Conservation (phyloP, 306 rosid species). For the Clitoria ternatea region DNA sequence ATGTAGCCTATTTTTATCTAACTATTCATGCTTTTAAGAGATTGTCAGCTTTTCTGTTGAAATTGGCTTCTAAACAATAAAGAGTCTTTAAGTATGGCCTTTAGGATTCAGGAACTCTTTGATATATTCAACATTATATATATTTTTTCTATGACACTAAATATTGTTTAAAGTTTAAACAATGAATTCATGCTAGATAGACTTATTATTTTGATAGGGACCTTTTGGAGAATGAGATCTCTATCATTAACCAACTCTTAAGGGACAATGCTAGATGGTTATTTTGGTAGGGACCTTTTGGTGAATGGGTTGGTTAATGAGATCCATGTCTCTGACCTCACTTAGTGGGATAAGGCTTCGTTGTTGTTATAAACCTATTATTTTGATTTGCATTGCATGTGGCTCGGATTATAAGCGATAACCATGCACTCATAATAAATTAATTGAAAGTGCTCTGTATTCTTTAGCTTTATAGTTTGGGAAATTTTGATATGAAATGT, state of each 20-base stretch:
- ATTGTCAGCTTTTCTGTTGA: not conserved
- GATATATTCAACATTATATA: not conserved
- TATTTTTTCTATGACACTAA: no score
- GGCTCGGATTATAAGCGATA: not conserved
- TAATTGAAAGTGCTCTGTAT: not conserved
- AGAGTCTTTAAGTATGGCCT: slow-evolving; percentile 4
- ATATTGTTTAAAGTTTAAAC: not conserved
- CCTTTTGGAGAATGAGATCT: no score
- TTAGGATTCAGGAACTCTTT: slow-evolving; percentile 2
- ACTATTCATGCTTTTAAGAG: not conserved
- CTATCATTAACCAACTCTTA: no score
- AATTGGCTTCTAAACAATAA: not conserved
- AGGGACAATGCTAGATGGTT: no score
- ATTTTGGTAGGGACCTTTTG: no score
- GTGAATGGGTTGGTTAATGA: no score
- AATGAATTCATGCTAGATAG: not conserved
- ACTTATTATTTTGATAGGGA: slow-evolving; percentile 14
- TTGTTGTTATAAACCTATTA: not conserved
- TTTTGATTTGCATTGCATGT: slow-evolving; percentile 14
- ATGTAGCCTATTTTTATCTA: not conserved
- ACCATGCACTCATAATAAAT: not conserved
- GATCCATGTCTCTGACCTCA: no score
- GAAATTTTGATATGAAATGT: not conserved
- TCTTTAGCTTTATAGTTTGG: not conserved
- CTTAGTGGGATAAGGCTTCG: no score